Conservation (phyloP, 2,329 filamentous ascomycete genomes). For the Stromatinia cepivora region DNA sequence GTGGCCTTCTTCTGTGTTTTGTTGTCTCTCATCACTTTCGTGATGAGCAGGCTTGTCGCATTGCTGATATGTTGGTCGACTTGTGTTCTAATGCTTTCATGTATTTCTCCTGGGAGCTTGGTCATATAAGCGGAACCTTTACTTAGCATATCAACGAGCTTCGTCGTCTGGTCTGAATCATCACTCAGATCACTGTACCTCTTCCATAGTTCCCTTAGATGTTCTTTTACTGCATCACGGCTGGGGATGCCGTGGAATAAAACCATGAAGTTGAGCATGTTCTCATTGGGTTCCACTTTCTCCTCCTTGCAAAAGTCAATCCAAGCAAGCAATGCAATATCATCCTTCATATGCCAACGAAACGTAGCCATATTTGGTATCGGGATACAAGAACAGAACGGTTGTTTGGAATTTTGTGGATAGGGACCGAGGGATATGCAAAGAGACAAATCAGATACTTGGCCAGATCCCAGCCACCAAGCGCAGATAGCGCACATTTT, state of each 20-base stretch:
- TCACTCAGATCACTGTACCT: background rate
- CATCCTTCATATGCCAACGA: background rate
- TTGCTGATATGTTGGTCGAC: background rate
- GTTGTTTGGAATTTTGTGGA: background rate
- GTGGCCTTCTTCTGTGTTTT: background rate
- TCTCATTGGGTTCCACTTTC: background rate
- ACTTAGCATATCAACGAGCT: background rate
- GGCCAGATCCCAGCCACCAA: background rate
- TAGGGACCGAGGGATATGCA: background rate
- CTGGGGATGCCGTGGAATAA: background rate
- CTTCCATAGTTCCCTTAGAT: background rate
- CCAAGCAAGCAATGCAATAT: constrained; percentile 22
- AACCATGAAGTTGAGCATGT: background rate
- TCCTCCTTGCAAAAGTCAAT: constrained; percentile 21
- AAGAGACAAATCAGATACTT: background rate
- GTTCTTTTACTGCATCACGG: background rate
- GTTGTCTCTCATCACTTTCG: background rate
- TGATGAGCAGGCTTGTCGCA: background rate
- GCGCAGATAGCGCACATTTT: background rate
- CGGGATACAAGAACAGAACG: background rate
- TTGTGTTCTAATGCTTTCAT: background rate
- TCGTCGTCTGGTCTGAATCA: background rate
- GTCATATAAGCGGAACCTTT: constrained; percentile 14
- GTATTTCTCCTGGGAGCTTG: background rate
- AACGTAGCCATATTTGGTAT: background rate